Base-by-base conservation (phyloP, 2,329 filamentous ascomycete species). In the Cladosporium sp. region DNA sequence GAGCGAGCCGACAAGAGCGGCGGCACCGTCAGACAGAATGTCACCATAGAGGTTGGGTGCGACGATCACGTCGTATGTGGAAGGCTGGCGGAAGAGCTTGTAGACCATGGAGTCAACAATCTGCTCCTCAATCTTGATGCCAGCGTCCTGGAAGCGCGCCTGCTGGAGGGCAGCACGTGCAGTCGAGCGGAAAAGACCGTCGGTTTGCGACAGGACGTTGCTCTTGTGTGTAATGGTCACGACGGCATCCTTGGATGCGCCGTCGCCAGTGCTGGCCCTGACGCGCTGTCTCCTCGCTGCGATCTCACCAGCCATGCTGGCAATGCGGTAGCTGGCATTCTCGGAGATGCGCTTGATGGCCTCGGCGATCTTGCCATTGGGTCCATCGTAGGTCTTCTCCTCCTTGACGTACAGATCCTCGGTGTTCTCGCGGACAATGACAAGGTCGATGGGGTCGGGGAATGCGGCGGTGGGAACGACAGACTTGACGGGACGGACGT, bases 71-170 rank as follows among this genome's bases (percentile, higher is more conserved):
- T 99, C 94, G 85, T 97, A 99, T 71, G 88, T 88, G 70, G 88
- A 84, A 43, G 94, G 94, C 77, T 97, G 91, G 63, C 93, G 90
- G 86, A 97, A 97, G 59, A 99, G 88, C 82, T 97, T 97, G 85
- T 97, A 97, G 60, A 97, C 92, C 94, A 99, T 99, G 62, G 88
- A 93, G 78, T 99, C 94, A 63, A 99, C 93, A 67, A 99, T 99
- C 80, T 99, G 94, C 82, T 97, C 94, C 77, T 97, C 94, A 28
- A 72, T 69, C 11, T 60, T 61, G 57, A 97, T 82, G 42, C 78
- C 77, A 56, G 96, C 79, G 52, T 75, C 76, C 61, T 77, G 75
- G 79, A 90, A 97, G 65, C 79, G 82, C 12, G 82, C 66, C 54
- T 82, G 80, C 28, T 85, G 82, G 8, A 97, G 86, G 3, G 90